These are phyloP conservation scores for Podila minutissima DNA, from an alignment of 192 early-diverging fungal genomes.

Conservation along the genomic window DNA sequence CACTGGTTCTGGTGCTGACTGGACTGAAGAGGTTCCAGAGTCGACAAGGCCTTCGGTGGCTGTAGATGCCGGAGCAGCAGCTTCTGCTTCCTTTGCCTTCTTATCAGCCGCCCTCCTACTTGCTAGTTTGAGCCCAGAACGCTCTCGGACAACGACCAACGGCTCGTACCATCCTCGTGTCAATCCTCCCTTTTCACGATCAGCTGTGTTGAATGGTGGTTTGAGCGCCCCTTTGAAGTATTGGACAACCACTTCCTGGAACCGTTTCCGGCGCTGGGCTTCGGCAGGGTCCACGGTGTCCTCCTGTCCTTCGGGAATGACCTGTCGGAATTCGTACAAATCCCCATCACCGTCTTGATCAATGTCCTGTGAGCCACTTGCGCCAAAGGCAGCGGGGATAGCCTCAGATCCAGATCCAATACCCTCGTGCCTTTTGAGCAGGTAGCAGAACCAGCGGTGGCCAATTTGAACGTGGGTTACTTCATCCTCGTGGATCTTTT, in stretches of 20 bases:
- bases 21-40: not conserved
- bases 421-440: conserved; percentile 50
- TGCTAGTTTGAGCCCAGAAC: conserved; percentile 39
- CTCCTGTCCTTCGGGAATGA: conserved; percentile 18
- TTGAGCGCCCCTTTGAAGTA: conserved; percentile 67
- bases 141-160: conserved; percentile 44
- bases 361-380: not conserved
- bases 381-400: conserved; percentile 8
- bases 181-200: conserved; percentile 65
- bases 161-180: conserved; percentile 56
- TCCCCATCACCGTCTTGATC: conserved; percentile 28
- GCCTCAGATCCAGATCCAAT: not conserved
- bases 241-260: conserved; percentile 47
- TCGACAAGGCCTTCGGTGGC: not conserved
- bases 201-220: conserved; percentile 74
- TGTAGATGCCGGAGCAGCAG: not conserved
- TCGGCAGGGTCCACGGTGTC: conserved; percentile 40
- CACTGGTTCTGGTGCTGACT: not conserved
- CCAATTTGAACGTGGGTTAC: conserved; percentile 60
- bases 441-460: conserved; percentile 67
- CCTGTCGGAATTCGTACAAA: conserved; percentile 41
- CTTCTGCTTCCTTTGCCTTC: conserved; percentile 19
- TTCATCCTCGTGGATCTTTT: conserved; percentile 64
- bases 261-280: conserved; percentile 37
- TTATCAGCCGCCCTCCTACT: conserved; percentile 22